Evolutionary conservation across 2,329 filamentous ascomycete genomes (phyloP).

Genomic region (Capronia americana): DNA sequence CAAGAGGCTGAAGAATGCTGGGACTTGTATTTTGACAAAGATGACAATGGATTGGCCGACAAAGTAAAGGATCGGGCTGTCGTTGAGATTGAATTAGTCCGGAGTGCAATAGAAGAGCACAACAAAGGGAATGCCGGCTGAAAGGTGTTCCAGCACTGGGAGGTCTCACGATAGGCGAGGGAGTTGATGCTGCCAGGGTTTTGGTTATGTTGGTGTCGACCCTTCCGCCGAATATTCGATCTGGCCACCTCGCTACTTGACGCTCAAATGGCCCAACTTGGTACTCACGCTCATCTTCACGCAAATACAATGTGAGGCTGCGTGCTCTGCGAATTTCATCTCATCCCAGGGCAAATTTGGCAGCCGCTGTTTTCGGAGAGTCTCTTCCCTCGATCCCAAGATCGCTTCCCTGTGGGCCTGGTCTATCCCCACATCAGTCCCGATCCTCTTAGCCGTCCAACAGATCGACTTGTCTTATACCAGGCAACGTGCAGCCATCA

Average conservation of each 20-base stretch:
- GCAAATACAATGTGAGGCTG: no score
- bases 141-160: background rate
- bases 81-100: slow-evolving; percentile 61
- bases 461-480: no score
- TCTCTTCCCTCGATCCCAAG: background rate
- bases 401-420: background rate
- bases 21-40: slow-evolving; percentile 53
- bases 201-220: no score
- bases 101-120: slow-evolving; percentile 1
- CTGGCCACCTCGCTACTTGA: no score
- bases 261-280: no score
- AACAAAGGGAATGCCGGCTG: background rate
- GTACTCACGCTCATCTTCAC: no score
- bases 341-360: background rate
- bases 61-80: slow-evolving; percentile 59
- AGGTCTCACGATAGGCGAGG: background rate
- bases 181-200: background rate
- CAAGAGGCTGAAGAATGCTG: slow-evolving; percentile 50
- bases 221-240: no score
- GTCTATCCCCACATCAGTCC: no score
- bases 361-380: background rate
- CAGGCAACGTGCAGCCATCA: no score
- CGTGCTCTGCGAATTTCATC: background rate
- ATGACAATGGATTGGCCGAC: slow-evolving; percentile 48
- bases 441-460: no score